Evolutionary conservation across 495 filamentous ascomycete species (phyloP).

Genomic region (Penicillium subrubescens): DNA sequence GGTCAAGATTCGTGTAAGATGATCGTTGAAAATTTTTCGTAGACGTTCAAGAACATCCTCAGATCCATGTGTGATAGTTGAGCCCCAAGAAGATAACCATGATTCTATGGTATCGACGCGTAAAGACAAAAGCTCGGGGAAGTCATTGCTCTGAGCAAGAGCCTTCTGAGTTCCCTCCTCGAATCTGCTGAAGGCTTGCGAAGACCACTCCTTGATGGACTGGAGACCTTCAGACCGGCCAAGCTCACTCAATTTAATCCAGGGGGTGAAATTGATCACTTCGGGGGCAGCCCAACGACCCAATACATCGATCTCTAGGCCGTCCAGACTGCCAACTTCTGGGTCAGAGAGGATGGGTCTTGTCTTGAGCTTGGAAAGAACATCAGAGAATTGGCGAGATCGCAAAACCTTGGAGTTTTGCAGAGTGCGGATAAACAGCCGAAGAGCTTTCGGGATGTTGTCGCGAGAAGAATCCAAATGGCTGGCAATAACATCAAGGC

Average conservation of each 20-base stretch:
- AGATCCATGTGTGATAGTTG: conserved; percentile 47
- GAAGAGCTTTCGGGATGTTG: conserved; percentile 63
- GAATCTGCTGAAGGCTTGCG: conserved; percentile 65
- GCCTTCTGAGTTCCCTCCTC: conserved; percentile 57
- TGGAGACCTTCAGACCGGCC: conserved; percentile 63
- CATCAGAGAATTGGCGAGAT: conserved; percentile 70
- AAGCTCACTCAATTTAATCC: conserved; percentile 83
- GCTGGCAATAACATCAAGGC: conserved; percentile 64
- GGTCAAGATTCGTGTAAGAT: conserved; percentile 61
- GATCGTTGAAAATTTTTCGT: conserved; percentile 66
- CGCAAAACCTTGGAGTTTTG: conserved; percentile 73
- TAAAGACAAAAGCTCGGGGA: conserved; percentile 67
- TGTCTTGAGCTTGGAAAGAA: conserved; percentile 67
- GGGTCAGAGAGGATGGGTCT: conserved; percentile 69
- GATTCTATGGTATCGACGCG: conserved; percentile 69
- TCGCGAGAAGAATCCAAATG: conserved; percentile 50
- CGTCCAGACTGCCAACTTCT: conserved; percentile 63
- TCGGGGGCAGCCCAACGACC: conserved; percentile 82
- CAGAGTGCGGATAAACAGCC: conserved; percentile 76
- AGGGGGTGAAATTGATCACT: conserved; percentile 84
- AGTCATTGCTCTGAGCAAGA: conserved; percentile 59
- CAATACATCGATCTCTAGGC: conserved; percentile 79
- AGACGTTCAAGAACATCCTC: conserved; percentile 67
- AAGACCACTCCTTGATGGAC: conserved; percentile 73
- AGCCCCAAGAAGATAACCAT: conserved; percentile 63